Evolutionary conservation across 441 rosid genomes (phyloP), one percentile per base, ranked within the genome.

Genomic region (Erodium chrysanthum): DNA sequence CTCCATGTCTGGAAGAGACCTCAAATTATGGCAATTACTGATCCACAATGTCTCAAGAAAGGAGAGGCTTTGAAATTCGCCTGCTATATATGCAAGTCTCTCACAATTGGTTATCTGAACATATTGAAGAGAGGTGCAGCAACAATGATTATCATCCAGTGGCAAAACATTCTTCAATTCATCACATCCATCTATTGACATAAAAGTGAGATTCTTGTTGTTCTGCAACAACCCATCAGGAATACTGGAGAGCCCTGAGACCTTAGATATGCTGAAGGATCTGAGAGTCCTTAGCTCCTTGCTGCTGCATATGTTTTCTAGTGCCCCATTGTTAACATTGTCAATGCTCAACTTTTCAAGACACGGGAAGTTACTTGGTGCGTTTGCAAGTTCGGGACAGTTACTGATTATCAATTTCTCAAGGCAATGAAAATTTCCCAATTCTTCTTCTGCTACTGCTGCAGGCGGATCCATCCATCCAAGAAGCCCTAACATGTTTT

Each of bases 401-500:
- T 1, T 0, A 3, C 1, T 0, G 52, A 75, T 68, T 0, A 42
- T 3, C 29, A 79, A 64, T 2, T 56, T 44, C 54, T 65, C 52
- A 2, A 79, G 75, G 29, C 22, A 21, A 68, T 79, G 82, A 62
- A 78, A 78, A 29, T 42, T 42, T 42, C 48, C 62, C 54, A 37
- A 56, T 12, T 8, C 31, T 54, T 7, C 2, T 29, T 29, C 33
- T 29, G 1, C 29, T 25, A 23, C 33, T 60, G 14, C 21, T 18
- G 14, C 42, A 2, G 67, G 59, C 21, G n/a, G 48, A 2, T 42
- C 48, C 48, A 14, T 22, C 67, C 73, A 70, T 33, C 44, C 73
- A 9, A 61, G 67, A 7, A 44, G 17, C 9, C 17, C 15, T 0
- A 9, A 10, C 72, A 62, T 61, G 7, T 29, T 18, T 20, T 44